Percentiles rank a stretch among this genome's conserved stretches.
Evolutionary conservation across 202 grass and related monocot genomes (phyloP).

Genomic region (Bolboschoenoplectus hybrid): DNA sequence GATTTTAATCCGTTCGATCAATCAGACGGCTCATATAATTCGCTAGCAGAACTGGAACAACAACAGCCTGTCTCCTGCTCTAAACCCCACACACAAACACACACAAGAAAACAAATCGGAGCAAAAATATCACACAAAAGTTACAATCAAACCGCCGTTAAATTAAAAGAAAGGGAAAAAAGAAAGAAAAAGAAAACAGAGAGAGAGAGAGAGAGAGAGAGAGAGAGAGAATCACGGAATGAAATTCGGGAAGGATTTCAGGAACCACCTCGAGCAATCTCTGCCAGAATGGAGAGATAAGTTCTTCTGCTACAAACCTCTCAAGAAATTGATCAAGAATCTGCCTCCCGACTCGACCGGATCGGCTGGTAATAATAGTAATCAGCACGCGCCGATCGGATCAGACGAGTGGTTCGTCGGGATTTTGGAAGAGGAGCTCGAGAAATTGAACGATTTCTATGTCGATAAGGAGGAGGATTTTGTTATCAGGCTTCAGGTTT

Average conservation of each 20-base stretch:
- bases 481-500: constrained; percentile 92
- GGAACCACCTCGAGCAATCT: constrained; percentile 88
- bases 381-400: constrained; percentile 22
- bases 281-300: constrained; percentile 96
- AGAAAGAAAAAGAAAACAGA: not conserved
- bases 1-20: not conserved
- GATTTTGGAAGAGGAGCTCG: constrained; percentile 77
- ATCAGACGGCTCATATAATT: not conserved
- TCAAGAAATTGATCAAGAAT: constrained; percentile 98
- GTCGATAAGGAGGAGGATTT: constrained; percentile 96
- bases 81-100: not conserved
- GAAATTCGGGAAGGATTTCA: constrained; percentile 99
- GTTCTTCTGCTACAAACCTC: constrained; percentile 87
- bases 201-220: not conserved
- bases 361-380: too few species aligned
- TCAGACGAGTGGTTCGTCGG: constrained; percentile 77
- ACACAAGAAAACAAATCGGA: not conserved
- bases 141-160: not conserved
- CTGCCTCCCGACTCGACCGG: constrained; percentile 40
- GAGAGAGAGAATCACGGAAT: constrained; percentile 28
- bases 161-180: not conserved
- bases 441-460: constrained; percentile 97
- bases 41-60: not conserved
- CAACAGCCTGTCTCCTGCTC: not conserved
- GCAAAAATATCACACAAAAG: not conserved